Conservation (phyloP, 345 rosid genomes). For the Syzygium aqueum region DNA sequence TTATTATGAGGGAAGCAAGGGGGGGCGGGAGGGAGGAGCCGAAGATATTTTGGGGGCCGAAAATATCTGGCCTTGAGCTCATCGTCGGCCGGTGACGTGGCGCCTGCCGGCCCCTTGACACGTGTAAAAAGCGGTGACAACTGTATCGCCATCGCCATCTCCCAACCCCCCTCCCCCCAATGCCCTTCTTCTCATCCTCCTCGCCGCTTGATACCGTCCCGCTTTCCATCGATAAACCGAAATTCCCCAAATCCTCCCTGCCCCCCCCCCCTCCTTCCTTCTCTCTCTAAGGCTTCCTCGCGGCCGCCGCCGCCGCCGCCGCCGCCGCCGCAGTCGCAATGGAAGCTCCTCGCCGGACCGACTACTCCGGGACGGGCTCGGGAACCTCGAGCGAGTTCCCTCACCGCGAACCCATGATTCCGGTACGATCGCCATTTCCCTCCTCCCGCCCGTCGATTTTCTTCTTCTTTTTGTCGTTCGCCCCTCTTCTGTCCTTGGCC, state of each 20-base stretch:
- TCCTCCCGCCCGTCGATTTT: neutral
- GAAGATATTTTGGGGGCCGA: constrained; percentile 31
- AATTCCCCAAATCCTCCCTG: neutral
- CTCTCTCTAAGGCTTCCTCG: neutral
- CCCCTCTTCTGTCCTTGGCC: neutral
- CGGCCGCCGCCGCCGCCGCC: neutral
- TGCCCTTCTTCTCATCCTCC: neutral
- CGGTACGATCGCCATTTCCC: neutral
- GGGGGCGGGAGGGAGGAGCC: too few species aligned
- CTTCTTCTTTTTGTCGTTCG: neutral
- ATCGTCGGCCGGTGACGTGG: constrained; percentile 36
- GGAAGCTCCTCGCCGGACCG: neutral
- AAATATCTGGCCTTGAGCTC: constrained; percentile 30
- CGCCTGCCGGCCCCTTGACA: constrained; percentile 17
- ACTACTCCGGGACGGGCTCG: neutral
- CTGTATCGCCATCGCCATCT: constrained; percentile 29
- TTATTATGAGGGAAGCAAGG: too few species aligned
- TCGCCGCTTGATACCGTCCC: neutral
- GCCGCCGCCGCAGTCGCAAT: neutral
- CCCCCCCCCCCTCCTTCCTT: neutral
- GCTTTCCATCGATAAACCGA: neutral
- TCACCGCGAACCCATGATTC: neutral
- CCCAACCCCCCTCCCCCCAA: neutral
- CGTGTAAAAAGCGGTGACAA: constrained; percentile 67
- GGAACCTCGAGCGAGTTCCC: neutral